Conservation (phyloP, 495 filamentous ascomycete species). For the Durotheca rogersii region DNA sequence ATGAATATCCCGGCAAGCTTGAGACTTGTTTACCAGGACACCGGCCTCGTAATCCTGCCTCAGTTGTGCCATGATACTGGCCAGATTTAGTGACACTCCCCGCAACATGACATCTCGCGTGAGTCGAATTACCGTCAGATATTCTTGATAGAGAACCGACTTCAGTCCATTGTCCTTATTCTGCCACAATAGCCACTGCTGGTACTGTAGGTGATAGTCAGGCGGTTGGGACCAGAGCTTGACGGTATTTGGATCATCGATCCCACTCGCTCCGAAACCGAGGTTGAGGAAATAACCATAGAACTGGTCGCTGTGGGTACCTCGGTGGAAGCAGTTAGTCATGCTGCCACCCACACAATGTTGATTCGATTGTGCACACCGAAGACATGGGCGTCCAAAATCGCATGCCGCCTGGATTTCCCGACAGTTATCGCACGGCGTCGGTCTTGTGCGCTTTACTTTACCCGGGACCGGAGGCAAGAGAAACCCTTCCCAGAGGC, state of each 20-base stretch:
- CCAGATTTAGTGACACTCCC: background rate
- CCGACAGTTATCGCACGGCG: too few relatives aligned
- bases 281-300: slow-evolving; percentile 14
- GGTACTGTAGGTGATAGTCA: slow-evolving; percentile 7
- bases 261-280: background rate
- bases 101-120: background rate
- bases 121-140: background rate
- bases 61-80: background rate
- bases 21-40: background rate
- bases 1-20: background rate
- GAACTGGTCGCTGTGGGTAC: background rate
- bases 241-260: background rate
- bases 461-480: too few relatives aligned
- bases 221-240: background rate
- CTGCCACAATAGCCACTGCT: background rate
- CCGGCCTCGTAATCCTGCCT: background rate
- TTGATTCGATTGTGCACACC: background rate
- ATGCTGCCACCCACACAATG: background rate
- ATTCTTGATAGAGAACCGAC: background rate
- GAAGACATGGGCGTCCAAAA: background rate
- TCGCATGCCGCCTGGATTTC: too few relatives aligned
- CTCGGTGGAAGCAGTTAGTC: background rate
- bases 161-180: background rate
- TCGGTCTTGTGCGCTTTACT: too few relatives aligned
- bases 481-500: too few relatives aligned